Percentiles rank a stretch among this genome's conserved stretches.
Conservation (phyloP, 768 basidiomycete species). For the Podaxis sp. region DNA sequence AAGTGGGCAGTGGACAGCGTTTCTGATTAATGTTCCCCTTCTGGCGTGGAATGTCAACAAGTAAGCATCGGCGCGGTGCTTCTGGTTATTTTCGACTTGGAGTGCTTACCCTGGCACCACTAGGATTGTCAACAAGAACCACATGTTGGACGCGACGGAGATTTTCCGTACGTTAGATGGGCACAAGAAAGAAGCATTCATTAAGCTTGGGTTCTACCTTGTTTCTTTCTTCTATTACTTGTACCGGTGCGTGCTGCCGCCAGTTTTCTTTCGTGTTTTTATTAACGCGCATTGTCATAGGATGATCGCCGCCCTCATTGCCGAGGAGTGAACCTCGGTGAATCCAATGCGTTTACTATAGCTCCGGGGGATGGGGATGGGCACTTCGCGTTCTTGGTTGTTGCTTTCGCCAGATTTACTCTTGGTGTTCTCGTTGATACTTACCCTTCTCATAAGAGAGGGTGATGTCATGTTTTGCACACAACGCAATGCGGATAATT, state of each 20-base stretch:
- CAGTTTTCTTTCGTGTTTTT: background rate
- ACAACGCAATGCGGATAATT: slow-evolving; percentile 9
- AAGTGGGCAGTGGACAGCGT: slow-evolving; percentile 89
- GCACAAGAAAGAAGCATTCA: slow-evolving; percentile 95
- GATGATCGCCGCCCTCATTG: slow-evolving; percentile 84
- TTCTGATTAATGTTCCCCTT: slow-evolving; percentile 86
- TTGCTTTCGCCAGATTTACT: background rate
- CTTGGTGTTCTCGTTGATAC: background rate
- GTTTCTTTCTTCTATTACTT: slow-evolving; percentile 91
- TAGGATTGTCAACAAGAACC: slow-evolving; percentile 65
- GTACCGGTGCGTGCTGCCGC: slow-evolving; percentile 61
- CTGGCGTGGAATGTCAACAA: slow-evolving; percentile 93
- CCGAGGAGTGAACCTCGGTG: slow-evolving; percentile 39
- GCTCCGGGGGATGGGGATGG: background rate
- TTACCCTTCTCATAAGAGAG: background rate
- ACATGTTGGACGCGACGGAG: slow-evolving; percentile 99
- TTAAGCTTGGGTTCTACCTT: slow-evolving; percentile 92
- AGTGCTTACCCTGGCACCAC: slow-evolving; percentile 5
- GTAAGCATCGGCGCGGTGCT: slow-evolving; percentile 45
- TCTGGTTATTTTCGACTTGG: background rate
- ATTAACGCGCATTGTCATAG: slow-evolving; percentile 32
- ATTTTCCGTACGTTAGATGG: slow-evolving; percentile 91
- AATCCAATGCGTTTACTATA: background rate
- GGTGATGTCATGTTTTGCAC: slow-evolving; percentile 8
- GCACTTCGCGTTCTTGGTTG: background rate